Conservation (phyloP, 2,329 filamentous ascomycete genomes). For the Xylariaceae sp. region DNA sequence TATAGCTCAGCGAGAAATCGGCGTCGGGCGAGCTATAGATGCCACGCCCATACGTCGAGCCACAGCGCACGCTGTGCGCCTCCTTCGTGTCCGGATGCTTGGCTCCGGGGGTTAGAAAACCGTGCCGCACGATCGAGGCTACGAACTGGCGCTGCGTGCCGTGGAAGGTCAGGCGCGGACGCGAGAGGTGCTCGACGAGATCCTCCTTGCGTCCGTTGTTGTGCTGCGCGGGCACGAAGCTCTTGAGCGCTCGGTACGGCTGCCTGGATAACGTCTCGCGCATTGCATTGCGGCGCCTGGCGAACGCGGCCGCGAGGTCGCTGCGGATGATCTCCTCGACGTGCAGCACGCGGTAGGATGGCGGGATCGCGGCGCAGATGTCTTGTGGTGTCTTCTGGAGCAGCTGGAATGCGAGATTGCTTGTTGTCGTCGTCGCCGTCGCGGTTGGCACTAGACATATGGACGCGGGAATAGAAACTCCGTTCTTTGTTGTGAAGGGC, state of each 20-base stretch:
- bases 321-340: slow-evolving; percentile 47
- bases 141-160: slow-evolving; percentile 45
- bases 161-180: slow-evolving; percentile 48
- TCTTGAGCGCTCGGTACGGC: slow-evolving; percentile 11
- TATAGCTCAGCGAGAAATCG: slow-evolving; percentile 47
- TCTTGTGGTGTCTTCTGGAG: slow-evolving; percentile 42
- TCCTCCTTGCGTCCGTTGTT: slow-evolving; percentile 33
- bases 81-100: slow-evolving; percentile 38
- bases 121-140: slow-evolving; percentile 50
- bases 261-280: slow-evolving; percentile 31
- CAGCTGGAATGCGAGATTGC: slow-evolving; percentile 40
- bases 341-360: slow-evolving; percentile 45
- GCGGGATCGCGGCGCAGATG: slow-evolving; percentile 41
- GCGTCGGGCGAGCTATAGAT: slow-evolving; percentile 53
- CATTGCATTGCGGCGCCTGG: slow-evolving; percentile 36
- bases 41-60: slow-evolving; percentile 48
- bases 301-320: slow-evolving; percentile 42
- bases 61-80: slow-evolving; percentile 41
- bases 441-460: not conserved
- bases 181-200: slow-evolving; percentile 45
- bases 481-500: slow-evolving; percentile 16
- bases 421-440: slow-evolving; percentile 23
- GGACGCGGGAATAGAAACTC: not conserved
- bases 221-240: not conserved
- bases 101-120: slow-evolving; percentile 48